Conservation (phyloP, 768 basidiomycete genomes). For the Rhizopogon roseolus region DNA sequence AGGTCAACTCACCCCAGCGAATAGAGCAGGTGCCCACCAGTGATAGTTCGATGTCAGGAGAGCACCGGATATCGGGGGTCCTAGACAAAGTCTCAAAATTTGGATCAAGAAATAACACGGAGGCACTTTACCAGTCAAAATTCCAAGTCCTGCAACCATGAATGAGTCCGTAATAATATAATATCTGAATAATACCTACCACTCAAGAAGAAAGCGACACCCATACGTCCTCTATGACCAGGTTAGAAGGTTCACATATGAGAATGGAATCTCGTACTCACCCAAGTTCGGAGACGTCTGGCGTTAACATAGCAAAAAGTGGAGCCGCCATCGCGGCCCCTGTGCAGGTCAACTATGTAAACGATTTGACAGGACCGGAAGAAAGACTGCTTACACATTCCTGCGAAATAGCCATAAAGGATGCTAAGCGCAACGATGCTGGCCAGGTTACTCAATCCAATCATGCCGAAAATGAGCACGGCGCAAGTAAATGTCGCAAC, state of each 20-base stretch:
- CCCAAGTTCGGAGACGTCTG: conserved; percentile 46
- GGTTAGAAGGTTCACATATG: not conserved
- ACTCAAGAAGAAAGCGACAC: conserved; percentile 42
- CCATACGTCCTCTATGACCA: conserved; percentile 31
- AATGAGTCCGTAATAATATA: not conserved
- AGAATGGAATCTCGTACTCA: conserved; percentile 9
- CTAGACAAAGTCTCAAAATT: conserved; percentile 27
- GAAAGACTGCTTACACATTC: conserved; percentile 23
- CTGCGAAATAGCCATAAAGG: conserved; percentile 42
- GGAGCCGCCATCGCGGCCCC: conserved; percentile 30
- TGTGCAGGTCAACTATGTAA: too few species aligned
- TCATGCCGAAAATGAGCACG: conserved; percentile 34
- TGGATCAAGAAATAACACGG: not conserved
- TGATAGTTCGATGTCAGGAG: conserved; percentile 42
- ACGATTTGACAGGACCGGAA: not conserved
- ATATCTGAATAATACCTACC: conserved; percentile 19
- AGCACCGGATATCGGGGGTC: conserved; percentile 54
- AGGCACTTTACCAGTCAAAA: conserved; percentile 12
- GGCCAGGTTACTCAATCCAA: conserved; percentile 29
- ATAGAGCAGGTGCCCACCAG: conserved; percentile 57
- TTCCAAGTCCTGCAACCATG: conserved; percentile 17
- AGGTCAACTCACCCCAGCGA: conserved; percentile 34
- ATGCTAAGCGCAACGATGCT: conserved; percentile 33
- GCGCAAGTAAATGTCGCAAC: conserved; percentile 25
- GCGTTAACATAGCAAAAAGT: conserved; percentile 37